These are phyloP conservation scores for Diaporthe sp. DNA, from an alignment of 2,329 filamentous ascomycete species.

Conservation along the genomic window DNA sequence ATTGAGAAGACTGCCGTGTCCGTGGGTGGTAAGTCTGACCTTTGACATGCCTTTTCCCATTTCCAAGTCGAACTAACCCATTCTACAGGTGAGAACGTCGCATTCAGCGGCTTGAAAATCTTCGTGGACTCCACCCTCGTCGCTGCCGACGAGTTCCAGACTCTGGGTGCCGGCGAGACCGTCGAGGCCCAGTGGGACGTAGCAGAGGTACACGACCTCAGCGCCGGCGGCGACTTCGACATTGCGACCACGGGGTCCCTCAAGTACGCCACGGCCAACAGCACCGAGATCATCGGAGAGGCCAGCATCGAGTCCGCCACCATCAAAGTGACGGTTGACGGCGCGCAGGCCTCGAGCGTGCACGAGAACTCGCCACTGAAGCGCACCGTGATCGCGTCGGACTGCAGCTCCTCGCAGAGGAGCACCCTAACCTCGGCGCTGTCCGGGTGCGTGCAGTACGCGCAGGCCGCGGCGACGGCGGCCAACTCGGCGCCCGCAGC, in stretches of 20 bases:
- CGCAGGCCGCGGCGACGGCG: not conserved
- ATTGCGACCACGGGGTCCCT: slow-evolving; percentile 70
- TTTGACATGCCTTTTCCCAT: not conserved
- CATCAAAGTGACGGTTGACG: slow-evolving; percentile 74
- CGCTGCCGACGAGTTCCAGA: slow-evolving; percentile 63
- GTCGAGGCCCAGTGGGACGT: slow-evolving; percentile 68
- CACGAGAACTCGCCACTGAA: slow-evolving; percentile 14
- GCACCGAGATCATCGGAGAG: slow-evolving; percentile 65
- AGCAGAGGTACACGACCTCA: slow-evolving; percentile 68
- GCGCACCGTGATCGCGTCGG: slow-evolving; percentile 16
- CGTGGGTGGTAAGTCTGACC: slow-evolving; percentile 56
- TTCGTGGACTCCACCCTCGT: slow-evolving; percentile 62
- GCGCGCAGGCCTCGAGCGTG: slow-evolving; percentile 47
- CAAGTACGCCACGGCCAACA: slow-evolving; percentile 66
- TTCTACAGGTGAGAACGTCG: slow-evolving; percentile 56
- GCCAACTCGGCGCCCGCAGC: slow-evolving; percentile 49
- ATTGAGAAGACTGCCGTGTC: slow-evolving; percentile 56
- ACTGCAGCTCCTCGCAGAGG: not conserved
- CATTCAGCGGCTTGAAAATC: slow-evolving; percentile 68
- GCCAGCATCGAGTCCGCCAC: slow-evolving; percentile 67
- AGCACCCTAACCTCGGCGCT: slow-evolving; percentile 9
- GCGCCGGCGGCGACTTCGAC: slow-evolving; percentile 66
- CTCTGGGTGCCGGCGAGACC: slow-evolving; percentile 62
- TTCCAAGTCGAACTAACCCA: slow-evolving; percentile 48
- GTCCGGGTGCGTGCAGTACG: not conserved